A percentile compares a stretch with the other conserved stretches of the same genome.
Conservation (phyloP, 495 filamentous ascomycete species). For the Hyaloscypha hepaticicola region DNA sequence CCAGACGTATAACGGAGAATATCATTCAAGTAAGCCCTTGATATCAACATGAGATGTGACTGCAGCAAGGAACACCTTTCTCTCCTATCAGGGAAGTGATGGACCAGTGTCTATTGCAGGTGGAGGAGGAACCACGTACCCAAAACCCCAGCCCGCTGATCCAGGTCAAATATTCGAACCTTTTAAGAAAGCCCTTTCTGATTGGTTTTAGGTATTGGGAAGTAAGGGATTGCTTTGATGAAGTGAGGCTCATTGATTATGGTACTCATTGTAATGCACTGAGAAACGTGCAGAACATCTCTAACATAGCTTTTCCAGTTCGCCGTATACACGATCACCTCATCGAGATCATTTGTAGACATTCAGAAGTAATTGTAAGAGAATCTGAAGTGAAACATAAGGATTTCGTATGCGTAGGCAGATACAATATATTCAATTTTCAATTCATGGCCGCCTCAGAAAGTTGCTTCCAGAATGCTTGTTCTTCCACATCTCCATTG, state of each 20-base stretch:
- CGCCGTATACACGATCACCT: too few species aligned
- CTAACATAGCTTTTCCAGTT: too few species aligned
- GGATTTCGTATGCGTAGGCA: too few species aligned
- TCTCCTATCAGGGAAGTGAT: background rate
- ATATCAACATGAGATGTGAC: too few species aligned
- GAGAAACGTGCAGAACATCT: too few species aligned
- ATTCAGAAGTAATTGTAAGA: too few species aligned
- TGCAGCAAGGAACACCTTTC: too few species aligned
- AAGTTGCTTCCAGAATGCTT: background rate
- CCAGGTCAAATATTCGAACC: background rate
- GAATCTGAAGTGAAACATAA: background rate
- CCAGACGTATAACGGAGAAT: too few species aligned
- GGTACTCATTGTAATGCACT: background rate
- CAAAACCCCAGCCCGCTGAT: background rate
- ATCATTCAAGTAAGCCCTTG: too few species aligned
- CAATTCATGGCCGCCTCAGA: background rate
- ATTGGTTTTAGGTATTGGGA: background rate
- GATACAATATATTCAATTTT: too few species aligned
- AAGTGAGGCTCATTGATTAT: background rate
- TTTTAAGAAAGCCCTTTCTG: background rate
- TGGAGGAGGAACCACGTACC: background rate
- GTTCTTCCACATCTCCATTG: background rate
- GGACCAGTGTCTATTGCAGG: background rate
- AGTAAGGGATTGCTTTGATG: background rate
- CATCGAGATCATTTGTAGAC: too few species aligned